Evolutionary conservation across 2,329 filamentous ascomycete genomes (phyloP).

Genomic region (Diaporthe citriasiana): DNA sequence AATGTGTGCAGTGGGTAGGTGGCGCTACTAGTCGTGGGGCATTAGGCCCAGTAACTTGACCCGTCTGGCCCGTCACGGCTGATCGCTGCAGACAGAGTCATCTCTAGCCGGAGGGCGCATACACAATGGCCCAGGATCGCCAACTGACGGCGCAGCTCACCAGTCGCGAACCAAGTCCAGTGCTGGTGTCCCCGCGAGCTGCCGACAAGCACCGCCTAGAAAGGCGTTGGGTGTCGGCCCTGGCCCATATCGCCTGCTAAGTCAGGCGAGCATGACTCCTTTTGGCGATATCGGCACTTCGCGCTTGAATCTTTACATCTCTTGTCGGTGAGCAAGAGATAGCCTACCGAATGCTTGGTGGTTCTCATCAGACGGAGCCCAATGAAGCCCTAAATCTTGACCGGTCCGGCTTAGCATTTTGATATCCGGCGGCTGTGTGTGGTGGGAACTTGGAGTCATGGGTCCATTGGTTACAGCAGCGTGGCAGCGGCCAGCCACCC

Average conservation of each 20-base stretch:
- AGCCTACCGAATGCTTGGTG: background rate
- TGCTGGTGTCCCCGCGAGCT: slow-evolving; percentile 12
- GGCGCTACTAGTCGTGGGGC: slow-evolving; percentile 14
- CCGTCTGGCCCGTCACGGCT: slow-evolving; percentile 13
- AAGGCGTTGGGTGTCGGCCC: slow-evolving; percentile 9
- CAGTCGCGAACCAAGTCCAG: slow-evolving; percentile 7
- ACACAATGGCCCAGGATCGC: slow-evolving; percentile 12
- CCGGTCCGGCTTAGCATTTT: slow-evolving; percentile 28
- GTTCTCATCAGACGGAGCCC: slow-evolving; percentile 14
- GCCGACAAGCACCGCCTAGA: slow-evolving; percentile 2
- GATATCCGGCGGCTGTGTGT: slow-evolving; percentile 30
- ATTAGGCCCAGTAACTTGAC: slow-evolving; percentile 18
- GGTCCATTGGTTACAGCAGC: slow-evolving; percentile 29
- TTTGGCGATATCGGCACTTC: slow-evolving; percentile 29
- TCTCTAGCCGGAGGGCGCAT: slow-evolving; percentile 3
- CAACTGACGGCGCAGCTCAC: slow-evolving; percentile 27
- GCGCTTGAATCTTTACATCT: background rate
- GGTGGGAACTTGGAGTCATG: slow-evolving; percentile 30
- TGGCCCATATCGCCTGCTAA: slow-evolving; percentile 24
- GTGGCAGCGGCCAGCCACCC: slow-evolving; percentile 30
- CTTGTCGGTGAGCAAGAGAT: slow-evolving; percentile 31
- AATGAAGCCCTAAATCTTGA: slow-evolving; percentile 23
- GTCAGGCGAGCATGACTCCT: slow-evolving; percentile 26
- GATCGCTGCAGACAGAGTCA: slow-evolving; percentile 19
- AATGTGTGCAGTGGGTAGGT: slow-evolving; percentile 15